These are phyloP conservation scores for Ascochyta lentis DNA, from an alignment of 2,329 filamentous ascomycete genomes.

Conservation along the genomic window DNA sequence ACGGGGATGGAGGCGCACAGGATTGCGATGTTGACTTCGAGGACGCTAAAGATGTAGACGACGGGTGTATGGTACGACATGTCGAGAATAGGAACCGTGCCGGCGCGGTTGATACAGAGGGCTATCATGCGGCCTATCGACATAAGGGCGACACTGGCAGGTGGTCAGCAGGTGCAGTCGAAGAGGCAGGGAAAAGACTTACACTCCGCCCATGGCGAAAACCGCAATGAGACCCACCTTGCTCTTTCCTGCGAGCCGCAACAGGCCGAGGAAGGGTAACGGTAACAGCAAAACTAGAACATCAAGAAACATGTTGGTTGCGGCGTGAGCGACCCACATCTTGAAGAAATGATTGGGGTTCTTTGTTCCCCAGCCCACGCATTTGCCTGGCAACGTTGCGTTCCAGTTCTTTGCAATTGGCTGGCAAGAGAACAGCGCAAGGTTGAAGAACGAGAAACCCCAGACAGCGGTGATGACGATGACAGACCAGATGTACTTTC, in stretches of 20 bases:
- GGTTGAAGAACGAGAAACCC: slow-evolving; percentile 40
- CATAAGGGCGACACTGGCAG: slow-evolving; percentile 34
- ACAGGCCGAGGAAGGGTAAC: slow-evolving; percentile 38
- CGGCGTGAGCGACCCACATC: slow-evolving; percentile 38
- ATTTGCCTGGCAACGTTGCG: slow-evolving; percentile 26
- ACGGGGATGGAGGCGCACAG: slow-evolving; percentile 47
- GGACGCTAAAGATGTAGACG: slow-evolving; percentile 44
- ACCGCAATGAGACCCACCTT: slow-evolving; percentile 38
- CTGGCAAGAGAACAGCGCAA: slow-evolving; percentile 41
- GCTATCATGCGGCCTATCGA: slow-evolving; percentile 40
- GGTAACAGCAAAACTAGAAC: slow-evolving; percentile 40
- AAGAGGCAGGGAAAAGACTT: slow-evolving; percentile 23
- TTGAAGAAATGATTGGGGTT: slow-evolving; percentile 34
- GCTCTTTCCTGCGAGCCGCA: slow-evolving; percentile 41
- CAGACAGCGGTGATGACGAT: slow-evolving; percentile 35
- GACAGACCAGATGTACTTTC: slow-evolving; percentile 25
- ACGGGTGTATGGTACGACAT: slow-evolving; percentile 39
- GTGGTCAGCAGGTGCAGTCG: slow-evolving; percentile 8
- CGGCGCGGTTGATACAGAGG: slow-evolving; percentile 38
- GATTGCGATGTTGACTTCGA: slow-evolving; percentile 49
- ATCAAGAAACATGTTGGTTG: slow-evolving; percentile 45
- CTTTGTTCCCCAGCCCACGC: slow-evolving; percentile 47
- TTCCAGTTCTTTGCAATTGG: slow-evolving; percentile 45
- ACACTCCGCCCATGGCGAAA: slow-evolving; percentile 44
- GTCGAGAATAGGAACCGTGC: slow-evolving; percentile 42